A percentile compares a stretch with the other conserved stretches of the same genome.
Conservation (phyloP, 768 basidiomycete species). For the Holtermanniella nyarrowii region DNA sequence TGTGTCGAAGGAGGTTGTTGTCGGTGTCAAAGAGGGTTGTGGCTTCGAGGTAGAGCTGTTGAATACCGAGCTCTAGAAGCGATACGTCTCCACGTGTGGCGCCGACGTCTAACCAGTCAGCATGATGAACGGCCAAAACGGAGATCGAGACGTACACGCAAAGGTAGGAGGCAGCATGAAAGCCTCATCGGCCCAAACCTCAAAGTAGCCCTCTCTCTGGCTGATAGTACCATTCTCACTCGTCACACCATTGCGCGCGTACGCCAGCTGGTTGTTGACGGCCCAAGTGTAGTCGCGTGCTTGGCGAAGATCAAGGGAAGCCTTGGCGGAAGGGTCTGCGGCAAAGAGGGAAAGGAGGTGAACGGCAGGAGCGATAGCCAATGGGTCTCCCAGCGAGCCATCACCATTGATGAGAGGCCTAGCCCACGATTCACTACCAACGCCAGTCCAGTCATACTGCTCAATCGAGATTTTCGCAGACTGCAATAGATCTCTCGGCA, state of each 20-base stretch:
- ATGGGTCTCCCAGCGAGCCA: conserved; percentile 12
- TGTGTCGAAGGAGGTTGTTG: conserved; percentile 5
- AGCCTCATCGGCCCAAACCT: conserved; percentile 13
- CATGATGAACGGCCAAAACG: background rate
- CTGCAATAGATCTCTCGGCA: conserved; percentile 8
- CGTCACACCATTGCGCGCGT: conserved; percentile 4
- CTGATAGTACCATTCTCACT: conserved; percentile 10
- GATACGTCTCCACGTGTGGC: background rate
- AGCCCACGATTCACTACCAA: background rate
- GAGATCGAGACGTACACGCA: conserved; percentile 9
- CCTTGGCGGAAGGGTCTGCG: background rate
- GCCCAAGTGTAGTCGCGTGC: conserved; percentile 15
- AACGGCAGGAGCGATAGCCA: conserved; percentile 1
- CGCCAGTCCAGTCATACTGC: conserved; percentile 10
- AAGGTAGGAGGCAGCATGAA: conserved; percentile 14
- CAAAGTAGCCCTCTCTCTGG: conserved; percentile 8
- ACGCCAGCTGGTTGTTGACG: conserved; percentile 9
- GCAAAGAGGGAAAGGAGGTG: conserved; percentile 8
- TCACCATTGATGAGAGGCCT: conserved; percentile 9
- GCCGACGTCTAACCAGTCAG: conserved; percentile 6
- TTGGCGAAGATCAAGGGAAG: background rate
- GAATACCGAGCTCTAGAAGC: background rate
- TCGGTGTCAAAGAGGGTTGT: conserved; percentile 3
- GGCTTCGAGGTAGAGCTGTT: conserved; percentile 6
- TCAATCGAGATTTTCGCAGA: conserved; percentile 5